These are phyloP conservation scores for Phoma sp. DNA, from an alignment of 2,329 filamentous ascomycete species.

Conservation along the genomic window DNA sequence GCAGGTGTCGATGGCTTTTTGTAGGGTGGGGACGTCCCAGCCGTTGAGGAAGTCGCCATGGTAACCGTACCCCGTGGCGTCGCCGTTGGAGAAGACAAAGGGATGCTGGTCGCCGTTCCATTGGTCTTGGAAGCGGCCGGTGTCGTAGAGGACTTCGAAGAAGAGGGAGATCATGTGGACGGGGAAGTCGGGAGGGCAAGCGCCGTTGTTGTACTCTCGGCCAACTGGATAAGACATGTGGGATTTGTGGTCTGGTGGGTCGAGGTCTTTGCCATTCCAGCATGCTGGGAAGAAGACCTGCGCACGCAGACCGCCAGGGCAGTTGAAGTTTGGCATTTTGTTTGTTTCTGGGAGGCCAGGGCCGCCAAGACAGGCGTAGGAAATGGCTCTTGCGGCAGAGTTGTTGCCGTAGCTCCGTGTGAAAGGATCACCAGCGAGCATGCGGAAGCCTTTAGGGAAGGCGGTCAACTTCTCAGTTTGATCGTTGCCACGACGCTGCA, in stretches of 20 bases:
- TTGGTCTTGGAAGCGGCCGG: conserved; percentile 57
- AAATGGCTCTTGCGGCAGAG: conserved; percentile 57
- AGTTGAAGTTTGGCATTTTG: conserved; percentile 73
- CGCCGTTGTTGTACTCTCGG: conserved; percentile 55
- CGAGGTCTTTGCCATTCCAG: conserved; percentile 68
- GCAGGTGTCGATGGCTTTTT: conserved; percentile 71
- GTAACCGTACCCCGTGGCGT: conserved; percentile 71
- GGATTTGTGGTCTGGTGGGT: conserved; percentile 65
- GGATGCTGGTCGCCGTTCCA: conserved; percentile 51
- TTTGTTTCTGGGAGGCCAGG: conserved; percentile 49
- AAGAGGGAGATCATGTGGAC: conserved; percentile 64
- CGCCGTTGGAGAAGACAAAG: conserved; percentile 70
- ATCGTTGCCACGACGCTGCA: conserved; percentile 57
- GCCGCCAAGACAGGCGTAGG: conserved; percentile 61
- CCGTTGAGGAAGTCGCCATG: conserved; percentile 75
- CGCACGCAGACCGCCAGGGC: conserved; percentile 64
- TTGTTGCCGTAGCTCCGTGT: conserved; percentile 60
- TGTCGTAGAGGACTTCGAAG: conserved; percentile 63
- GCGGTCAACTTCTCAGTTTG: conserved; percentile 67
- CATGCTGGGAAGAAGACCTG: conserved; percentile 77
- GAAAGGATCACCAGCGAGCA: conserved; percentile 71
- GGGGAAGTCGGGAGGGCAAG: conserved; percentile 60
- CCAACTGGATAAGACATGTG: conserved; percentile 65
- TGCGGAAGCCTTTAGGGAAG: conserved; percentile 74
- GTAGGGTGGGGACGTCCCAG: conserved; percentile 70